These are phyloP conservation scores for Spencermartinsiella europaea DNA, from an alignment of 805 yeast species.

Conservation along the genomic window DNA sequence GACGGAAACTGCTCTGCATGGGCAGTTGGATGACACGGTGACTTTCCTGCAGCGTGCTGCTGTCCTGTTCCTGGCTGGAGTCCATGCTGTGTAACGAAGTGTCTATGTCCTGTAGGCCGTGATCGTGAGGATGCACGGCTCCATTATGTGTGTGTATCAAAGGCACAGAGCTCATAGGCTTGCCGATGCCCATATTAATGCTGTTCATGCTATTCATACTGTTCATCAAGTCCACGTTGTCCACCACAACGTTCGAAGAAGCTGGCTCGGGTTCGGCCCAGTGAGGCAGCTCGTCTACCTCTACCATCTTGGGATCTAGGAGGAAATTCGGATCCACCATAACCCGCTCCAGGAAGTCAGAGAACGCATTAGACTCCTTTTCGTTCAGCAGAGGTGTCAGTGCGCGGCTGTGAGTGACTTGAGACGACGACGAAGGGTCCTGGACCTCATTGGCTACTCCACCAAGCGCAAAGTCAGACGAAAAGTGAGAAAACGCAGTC, in stretches of 20 bases:
- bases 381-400: constrained; percentile 24
- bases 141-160: background rate
- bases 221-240: background rate
- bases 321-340: constrained; percentile 29
- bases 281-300: constrained; percentile 21
- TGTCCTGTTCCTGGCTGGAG: background rate
- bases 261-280: constrained; percentile 9
- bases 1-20: background rate
- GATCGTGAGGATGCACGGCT: background rate
- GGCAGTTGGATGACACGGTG: too few species aligned
- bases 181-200: background rate
- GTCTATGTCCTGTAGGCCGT: background rate
- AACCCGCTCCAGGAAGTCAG: constrained; percentile 28
- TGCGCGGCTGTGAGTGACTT: background rate
- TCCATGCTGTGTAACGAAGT: background rate
- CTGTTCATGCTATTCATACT: background rate
- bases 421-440: constrained; percentile 2
- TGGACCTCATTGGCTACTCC: constrained; percentile 2
- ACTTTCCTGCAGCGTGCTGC: too few species aligned
- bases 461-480: constrained; percentile 1
- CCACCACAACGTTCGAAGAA: background rate
- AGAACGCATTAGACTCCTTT: constrained; percentile 27
- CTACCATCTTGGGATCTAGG: constrained; percentile 27
- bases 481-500: constrained; percentile 20
- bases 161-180: background rate